Evolutionary conservation across 108 stramenopile species (phyloP).

Genomic region (Skeletonema potamos): DNA sequence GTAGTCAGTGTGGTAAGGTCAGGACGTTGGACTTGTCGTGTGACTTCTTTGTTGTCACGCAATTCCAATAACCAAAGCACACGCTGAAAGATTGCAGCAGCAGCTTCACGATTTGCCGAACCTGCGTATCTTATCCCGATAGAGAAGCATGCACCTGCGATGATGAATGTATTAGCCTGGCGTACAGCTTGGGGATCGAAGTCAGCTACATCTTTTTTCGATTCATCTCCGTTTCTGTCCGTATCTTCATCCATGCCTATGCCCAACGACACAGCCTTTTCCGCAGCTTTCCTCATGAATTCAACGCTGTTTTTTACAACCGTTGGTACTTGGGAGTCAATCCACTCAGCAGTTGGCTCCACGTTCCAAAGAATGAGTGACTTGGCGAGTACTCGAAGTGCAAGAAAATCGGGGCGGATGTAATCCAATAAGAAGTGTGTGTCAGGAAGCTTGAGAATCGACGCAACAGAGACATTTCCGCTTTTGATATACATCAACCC

Average conservation of each 20-base stretch:
- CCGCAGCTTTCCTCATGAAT: slow-evolving; percentile 53
- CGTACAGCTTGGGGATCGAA: slow-evolving; percentile 87
- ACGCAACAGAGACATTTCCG: slow-evolving; percentile 70
- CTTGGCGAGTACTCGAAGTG: slow-evolving; percentile 88
- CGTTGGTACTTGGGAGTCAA: slow-evolving; percentile 78
- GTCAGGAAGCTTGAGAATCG: slow-evolving; percentile 84
- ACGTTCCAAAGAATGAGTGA: slow-evolving; percentile 95
- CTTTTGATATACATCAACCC: slow-evolving; percentile 91
- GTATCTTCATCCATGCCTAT: slow-evolving; percentile 15
- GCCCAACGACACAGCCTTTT: slow-evolving; percentile 16
- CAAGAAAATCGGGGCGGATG: slow-evolving; percentile 91
- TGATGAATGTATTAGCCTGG: slow-evolving; percentile 89
- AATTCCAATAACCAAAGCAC: slow-evolving; percentile 72
- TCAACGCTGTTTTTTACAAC: slow-evolving; percentile 63
- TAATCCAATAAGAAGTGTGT: slow-evolving; percentile 93
- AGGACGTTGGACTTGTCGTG: slow-evolving; percentile 70
- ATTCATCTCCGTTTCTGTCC: background rate
- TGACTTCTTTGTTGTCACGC: slow-evolving; percentile 72
- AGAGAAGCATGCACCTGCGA: slow-evolving; percentile 93
- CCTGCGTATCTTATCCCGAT: slow-evolving; percentile 93
- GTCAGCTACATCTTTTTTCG: slow-evolving; percentile 35
- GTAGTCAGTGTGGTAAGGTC: slow-evolving; percentile 84
- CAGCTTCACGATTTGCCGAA: slow-evolving; percentile 78
- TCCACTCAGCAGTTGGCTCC: slow-evolving; percentile 76
- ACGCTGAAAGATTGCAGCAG: slow-evolving; percentile 58